Conservation (phyloP, 441 rosid genomes). For the Aquilaria agallochum region DNA sequence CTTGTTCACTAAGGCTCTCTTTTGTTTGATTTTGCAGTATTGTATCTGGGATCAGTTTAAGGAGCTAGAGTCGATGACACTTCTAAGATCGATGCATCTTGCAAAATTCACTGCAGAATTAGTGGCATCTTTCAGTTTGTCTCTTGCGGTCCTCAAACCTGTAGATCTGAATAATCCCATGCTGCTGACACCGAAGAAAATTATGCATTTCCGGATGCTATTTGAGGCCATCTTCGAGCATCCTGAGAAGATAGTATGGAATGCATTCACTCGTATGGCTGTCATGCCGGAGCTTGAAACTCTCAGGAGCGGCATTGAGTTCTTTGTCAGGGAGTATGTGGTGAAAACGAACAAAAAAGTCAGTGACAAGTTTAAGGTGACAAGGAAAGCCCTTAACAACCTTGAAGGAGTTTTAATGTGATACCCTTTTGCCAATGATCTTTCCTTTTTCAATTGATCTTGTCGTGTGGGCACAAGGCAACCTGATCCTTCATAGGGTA, state of each 20-base stretch:
- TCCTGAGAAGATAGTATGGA: constrained; percentile 65
- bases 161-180: constrained; percentile 51
- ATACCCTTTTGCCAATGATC: constrained; percentile 2
- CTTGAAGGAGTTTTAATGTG: constrained; percentile 65
- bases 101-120: constrained; percentile 85
- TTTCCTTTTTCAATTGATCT: too few relatives aligned
- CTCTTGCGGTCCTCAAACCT: constrained; percentile 65
- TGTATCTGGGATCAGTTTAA: constrained; percentile 89
- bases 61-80: constrained; percentile 67
- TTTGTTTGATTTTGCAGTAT: constrained; percentile 38
- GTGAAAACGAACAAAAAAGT: constrained; percentile 40
- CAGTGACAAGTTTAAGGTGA: constrained; percentile 49
- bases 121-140: constrained; percentile 59
- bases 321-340: constrained; percentile 69
- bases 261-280: constrained; percentile 66
- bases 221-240: constrained; percentile 69
- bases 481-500: too few relatives aligned
- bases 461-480: too few relatives aligned
- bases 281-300: constrained; percentile 62
- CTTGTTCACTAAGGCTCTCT: background rate
- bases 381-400: constrained; percentile 74
- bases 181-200: constrained; percentile 56
- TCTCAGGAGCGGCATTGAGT: constrained; percentile 60
- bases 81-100: constrained; percentile 76
- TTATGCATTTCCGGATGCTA: constrained; percentile 80